Evolutionary conservation across 371 early-diverging fungal species (phyloP), one percentile per base, ranked within the genome.

Genomic region (Lichtheimia hyalospora): DNA sequence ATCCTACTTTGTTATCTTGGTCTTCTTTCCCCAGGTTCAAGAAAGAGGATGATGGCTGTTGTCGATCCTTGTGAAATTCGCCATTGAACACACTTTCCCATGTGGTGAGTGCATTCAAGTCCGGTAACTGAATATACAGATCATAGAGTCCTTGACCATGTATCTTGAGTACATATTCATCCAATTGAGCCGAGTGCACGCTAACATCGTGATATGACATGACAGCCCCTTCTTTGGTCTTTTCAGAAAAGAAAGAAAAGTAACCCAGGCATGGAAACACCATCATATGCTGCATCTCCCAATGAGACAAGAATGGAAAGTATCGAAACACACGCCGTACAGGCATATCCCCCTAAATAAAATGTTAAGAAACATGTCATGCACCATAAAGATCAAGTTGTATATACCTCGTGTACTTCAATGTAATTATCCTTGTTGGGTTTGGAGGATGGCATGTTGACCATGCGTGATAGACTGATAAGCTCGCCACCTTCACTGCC

Each of bases 251-350:
- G 50, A 77, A 77, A 5, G 81, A 79, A 61, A 83, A 83, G 61
- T 82, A 85, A 1, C 82, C 76, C 1, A 79, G 58, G 56, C 76
- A 63, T 5, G 85, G 85, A 62, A 81, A 83, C 3, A 83, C 75
- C 64, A 81, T 77, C 34, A 85, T 70, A 16, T 82, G 80, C 41
- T 75, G 69, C 85, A 85, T 85, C 39, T 81, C 67, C 85, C 85
- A 85, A 21, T 73, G 82, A 0, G 85, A 72, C 23, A 85, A 58
- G 43, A 75, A 76, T 3, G 83, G 79, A 27, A 83, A 71, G 51
- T 79, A 85, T 0, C 85, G 81, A 66, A 77, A 69, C 34, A 78
- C 81, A 25, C 74, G 74, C 25, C 79, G 73, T 16, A 81, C 66
- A 1, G 84, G 82, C 76, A 82, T 78, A 23, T 77, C 75, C 0